These are phyloP conservation scores for Centaurea solstitialis DNA, from an alignment of 129 eudicot species.

Conservation along the genomic window DNA sequence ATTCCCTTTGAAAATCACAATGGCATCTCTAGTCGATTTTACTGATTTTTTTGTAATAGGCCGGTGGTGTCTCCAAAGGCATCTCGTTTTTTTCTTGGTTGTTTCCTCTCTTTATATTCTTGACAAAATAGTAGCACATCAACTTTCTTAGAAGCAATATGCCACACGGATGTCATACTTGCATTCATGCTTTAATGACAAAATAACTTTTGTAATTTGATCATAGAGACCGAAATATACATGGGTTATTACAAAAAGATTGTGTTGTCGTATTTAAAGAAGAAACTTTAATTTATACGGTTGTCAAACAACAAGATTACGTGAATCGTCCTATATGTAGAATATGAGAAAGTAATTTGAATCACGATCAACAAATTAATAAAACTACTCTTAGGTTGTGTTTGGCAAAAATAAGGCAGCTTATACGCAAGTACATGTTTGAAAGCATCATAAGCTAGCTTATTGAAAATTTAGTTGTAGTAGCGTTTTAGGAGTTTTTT, in stretches of 20 bases:
- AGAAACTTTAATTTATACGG: background rate
- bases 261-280: background rate
- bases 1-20: slow-evolving; percentile 29
- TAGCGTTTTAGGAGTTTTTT: no score
- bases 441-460: no score
- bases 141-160: slow-evolving; percentile 1
- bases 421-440: no score
- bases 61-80: slow-evolving; percentile 26
- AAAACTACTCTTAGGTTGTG: background rate
- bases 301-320: background rate
- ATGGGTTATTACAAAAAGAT: background rate
- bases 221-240: background rate
- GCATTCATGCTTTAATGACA: background rate
- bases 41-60: background rate
- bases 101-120: slow-evolving; percentile 20
- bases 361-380: background rate
- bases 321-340: background rate
- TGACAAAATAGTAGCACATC: background rate
- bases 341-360: background rate
- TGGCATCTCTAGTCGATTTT: slow-evolving; percentile 12
- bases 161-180: background rate
- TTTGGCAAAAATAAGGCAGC: no score
- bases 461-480: no score
- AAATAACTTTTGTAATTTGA: background rate
- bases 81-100: slow-evolving; percentile 24